phyloP scores from a whole-genome alignment of 2,329 filamentous ascomycete species.

The Hypoxylon sp. region DNA sequence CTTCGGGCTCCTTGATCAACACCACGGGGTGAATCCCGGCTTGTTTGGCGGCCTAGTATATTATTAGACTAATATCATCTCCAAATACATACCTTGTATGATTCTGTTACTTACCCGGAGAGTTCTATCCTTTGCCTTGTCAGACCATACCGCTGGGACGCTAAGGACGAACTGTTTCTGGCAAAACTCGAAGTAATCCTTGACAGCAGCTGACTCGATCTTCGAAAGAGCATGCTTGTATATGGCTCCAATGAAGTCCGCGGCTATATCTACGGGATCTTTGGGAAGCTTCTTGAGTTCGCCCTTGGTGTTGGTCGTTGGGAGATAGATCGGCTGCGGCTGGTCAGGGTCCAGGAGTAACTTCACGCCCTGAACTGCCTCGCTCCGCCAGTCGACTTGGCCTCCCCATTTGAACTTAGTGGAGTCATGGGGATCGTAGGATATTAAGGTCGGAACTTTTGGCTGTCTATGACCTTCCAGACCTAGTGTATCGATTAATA shows the following conservation, averaged over 20 bases:
- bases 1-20: not conserved
- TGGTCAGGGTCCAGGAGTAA: constrained; percentile 9
- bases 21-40: not conserved
- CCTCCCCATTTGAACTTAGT: constrained; percentile 13
- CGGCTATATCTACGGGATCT: not conserved
- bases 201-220: not conserved
- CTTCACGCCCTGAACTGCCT: constrained; percentile 7
- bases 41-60: not conserved
- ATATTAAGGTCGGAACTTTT: not conserved
- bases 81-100: not conserved
- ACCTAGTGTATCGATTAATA: not conserved
- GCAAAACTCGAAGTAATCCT: not conserved
- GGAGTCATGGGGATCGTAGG: constrained; percentile 2
- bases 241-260: not conserved
- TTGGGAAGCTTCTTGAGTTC: not conserved
- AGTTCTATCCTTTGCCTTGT: constrained; percentile 2
- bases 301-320: not conserved
- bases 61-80: not conserved
- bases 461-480: not conserved
- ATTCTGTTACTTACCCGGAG: not conserved
- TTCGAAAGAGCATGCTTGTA: not conserved
- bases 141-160: not conserved
- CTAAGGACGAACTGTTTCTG: not conserved
- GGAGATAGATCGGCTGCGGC: not conserved
- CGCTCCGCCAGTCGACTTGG: constrained; percentile 7